Conservation (phyloP, 2,329 filamentous ascomycete genomes). For the Bipolaris victoriae region DNA sequence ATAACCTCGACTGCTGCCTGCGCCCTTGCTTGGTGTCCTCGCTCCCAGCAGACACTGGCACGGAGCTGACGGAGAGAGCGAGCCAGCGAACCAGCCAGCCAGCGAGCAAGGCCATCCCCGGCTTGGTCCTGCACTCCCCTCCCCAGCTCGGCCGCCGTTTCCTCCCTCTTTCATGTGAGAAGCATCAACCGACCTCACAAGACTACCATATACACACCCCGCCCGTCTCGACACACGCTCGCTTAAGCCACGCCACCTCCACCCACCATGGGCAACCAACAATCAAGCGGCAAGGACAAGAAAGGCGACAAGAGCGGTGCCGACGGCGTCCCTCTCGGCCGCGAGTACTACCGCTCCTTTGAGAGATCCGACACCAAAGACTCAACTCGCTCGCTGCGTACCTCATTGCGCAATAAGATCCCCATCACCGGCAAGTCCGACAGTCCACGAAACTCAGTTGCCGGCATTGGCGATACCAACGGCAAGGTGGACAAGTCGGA, state of each 20-base stretch:
- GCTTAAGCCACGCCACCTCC: constrained; percentile 43
- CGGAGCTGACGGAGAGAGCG: constrained; percentile 17
- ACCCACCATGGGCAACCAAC: constrained; percentile 74
- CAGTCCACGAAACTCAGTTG: constrained; percentile 79
- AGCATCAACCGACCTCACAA: constrained; percentile 5
- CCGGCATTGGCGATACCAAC: constrained; percentile 55
- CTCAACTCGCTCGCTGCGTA: constrained; percentile 83
- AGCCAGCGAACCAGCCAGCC: neutral
- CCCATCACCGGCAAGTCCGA: constrained; percentile 74
- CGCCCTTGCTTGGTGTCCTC: constrained; percentile 20
- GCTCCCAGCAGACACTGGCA: constrained; percentile 13
- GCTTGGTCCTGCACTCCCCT: constrained; percentile 21
- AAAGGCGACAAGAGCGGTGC: constrained; percentile 53
- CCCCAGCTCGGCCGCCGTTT: constrained; percentile 18
- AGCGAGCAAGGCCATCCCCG: constrained; percentile 9
- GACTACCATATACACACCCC: constrained; percentile 17
- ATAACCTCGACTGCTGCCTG: neutral
- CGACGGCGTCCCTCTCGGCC: constrained; percentile 70
- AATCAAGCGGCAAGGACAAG: constrained; percentile 64
- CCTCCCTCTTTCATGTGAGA: constrained; percentile 15
- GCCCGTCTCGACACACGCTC: constrained; percentile 13
- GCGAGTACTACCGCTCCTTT: constrained; percentile 80
- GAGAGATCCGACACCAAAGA: constrained; percentile 92
- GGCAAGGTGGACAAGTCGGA: constrained; percentile 73
- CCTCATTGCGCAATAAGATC: constrained; percentile 84